Percentiles rank a stretch among this genome's conserved stretches.
phyloP scores from a whole-genome alignment of 148 eudicot genomes.

The Chenopodium suecicum region DNA sequence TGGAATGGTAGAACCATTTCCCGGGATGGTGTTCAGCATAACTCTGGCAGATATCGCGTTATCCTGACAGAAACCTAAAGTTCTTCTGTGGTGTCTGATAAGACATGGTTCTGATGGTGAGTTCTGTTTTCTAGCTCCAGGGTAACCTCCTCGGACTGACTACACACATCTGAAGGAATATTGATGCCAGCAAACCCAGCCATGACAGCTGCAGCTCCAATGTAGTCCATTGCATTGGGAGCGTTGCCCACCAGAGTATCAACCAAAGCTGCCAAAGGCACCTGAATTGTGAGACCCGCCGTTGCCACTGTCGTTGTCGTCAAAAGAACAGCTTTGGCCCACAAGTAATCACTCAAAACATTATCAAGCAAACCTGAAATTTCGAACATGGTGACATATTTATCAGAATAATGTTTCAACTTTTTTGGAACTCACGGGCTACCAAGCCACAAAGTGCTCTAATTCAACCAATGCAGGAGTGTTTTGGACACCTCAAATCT shows the following conservation, averaged over 20 bases:
- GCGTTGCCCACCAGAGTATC: conserved; percentile 73
- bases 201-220: conserved; percentile 84
- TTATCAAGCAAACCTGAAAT: conserved; percentile 81
- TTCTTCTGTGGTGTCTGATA: conserved; percentile 10
- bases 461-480: neutral
- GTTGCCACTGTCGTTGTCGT: conserved; percentile 95
- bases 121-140: conserved; percentile 39
- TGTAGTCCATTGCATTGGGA: conserved; percentile 59
- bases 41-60: neutral
- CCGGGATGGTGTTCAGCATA: neutral
- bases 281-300: conserved; percentile 97
- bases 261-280: conserved; percentile 86
- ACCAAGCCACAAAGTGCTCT: neutral
- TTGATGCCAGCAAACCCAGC: conserved; percentile 86
- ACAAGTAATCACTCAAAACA: conserved; percentile 88
- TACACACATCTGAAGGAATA: conserved; percentile 59
- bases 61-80: conserved; percentile 5
- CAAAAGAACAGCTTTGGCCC: conserved; percentile 97
- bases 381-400: neutral
- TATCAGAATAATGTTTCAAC: neutral
- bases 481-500: neutral
- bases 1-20: neutral
- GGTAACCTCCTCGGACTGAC: conserved; percentile 39
- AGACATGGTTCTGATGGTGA: conserved; percentile 14
- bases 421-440: neutral